Evolutionary conservation across 805 yeast genomes (phyloP), one percentile per base, ranked within the genome.

Genomic region (Pichia membranifaciens): DNA sequence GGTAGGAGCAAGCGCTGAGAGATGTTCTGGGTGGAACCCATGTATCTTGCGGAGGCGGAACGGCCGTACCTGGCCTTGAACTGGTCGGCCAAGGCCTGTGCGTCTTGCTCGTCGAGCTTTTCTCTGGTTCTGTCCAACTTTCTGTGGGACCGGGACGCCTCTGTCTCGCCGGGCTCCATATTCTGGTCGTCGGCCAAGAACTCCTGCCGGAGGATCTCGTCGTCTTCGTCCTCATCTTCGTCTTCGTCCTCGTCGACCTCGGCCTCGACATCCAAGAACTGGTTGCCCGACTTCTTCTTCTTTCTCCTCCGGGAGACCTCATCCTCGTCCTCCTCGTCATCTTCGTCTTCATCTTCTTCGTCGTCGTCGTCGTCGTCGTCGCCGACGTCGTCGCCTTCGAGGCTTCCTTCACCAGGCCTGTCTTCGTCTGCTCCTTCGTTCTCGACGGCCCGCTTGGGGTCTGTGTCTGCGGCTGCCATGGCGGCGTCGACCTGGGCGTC

Each of bases 241-340:
- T 91, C 98, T 47, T 93, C 98, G 55, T 93, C 98, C 51, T 91
- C 98, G 65, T 91, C 96, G 49, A 93, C 99, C 66, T 91, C 98
- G 50, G 97, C 99, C 73, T 93, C 98, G 46, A 93, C 95, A 86
- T 93, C 99, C 68, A 93, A 75, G 66, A 89, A 93, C 73, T 85
- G 90, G 66, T 91, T 91, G 50, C 86, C 74, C 41, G 74, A 75
- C 59, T 78, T 69, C 60, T 74, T 70, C 52, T 71, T 75, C 50
- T 70, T 70, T 42, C 69, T 67, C 39, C 74, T 71, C 5, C 72
- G 73, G n/a, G 68, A 66, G 5, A 71, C 76, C 13, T 75, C 84
- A 1, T 76, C 86, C 0, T 81, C 87, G 0, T 81, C 78, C 0
- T 65, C 78, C 0, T 73, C 78, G 0, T 75, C 81, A 1, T 75